These are phyloP conservation scores for Arthromyces matolae DNA, from an alignment of 768 basidiomycete species.

Conservation along the genomic window DNA sequence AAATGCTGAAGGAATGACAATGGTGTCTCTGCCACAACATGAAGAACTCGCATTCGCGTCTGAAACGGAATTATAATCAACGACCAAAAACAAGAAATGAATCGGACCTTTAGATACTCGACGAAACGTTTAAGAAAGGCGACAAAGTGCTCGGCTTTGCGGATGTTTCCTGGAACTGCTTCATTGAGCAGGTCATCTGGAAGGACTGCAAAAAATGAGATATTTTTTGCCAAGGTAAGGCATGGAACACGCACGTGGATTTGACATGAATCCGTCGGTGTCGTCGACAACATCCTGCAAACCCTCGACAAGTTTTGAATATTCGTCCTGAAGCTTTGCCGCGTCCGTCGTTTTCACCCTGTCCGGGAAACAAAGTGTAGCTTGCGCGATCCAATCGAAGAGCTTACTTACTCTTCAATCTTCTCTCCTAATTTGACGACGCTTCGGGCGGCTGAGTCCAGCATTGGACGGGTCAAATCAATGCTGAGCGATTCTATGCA, in stretches of 20 bases:
- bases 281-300: conserved; percentile 75
- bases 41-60: conserved; percentile 99
- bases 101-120: conserved; percentile 88
- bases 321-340: conserved; percentile 93
- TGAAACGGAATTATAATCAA: conserved; percentile 24
- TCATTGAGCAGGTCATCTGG: conserved; percentile 94
- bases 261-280: conserved; percentile 85
- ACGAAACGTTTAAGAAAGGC: conserved; percentile 98
- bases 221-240: too few species aligned
- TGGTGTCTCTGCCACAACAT: conserved; percentile 98
- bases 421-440: conserved; percentile 83
- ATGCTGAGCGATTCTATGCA: conserved; percentile 98
- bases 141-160: conserved; percentile 98
- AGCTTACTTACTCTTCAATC: conserved; percentile 80
- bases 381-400: not conserved
- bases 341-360: conserved; percentile 96
- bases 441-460: conserved; percentile 90
- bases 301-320: conserved; percentile 91
- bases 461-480: conserved; percentile 94
- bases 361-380: conserved; percentile 3
- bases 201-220: conserved; percentile 51
- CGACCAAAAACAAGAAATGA: not conserved
- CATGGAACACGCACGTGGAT: conserved; percentile 79
- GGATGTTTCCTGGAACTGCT: conserved; percentile 95
- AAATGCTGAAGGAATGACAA: conserved; percentile 95